A percentile compares a stretch with the other conserved stretches of the same genome.
Conservation (phyloP, 345 rosid species). For the Eucalyptus pauciflora region DNA sequence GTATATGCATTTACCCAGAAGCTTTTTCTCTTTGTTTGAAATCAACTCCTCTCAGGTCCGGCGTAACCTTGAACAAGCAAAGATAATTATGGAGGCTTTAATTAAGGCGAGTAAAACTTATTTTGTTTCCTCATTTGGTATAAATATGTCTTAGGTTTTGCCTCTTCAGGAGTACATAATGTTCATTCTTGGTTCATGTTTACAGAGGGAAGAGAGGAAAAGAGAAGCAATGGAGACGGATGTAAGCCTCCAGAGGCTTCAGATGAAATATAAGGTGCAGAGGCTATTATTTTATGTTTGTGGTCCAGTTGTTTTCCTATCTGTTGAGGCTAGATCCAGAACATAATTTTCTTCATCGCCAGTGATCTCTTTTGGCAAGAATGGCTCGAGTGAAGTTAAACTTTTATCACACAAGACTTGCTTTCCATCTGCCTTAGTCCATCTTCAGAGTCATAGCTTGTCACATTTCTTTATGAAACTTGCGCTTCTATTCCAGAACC, state of each 20-base stretch:
- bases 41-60: constrained; percentile 54
- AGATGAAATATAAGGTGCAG: constrained; percentile 76
- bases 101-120: constrained; percentile 56
- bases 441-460: not conserved
- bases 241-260: constrained; percentile 86
- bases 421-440: not conserved
- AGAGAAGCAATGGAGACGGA: constrained; percentile 80
- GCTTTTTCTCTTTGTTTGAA: not conserved
- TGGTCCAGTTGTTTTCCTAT: not conserved
- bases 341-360: not conserved
- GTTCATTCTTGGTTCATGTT: not conserved
- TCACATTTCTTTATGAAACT: not conserved
- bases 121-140: not conserved
- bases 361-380: not conserved
- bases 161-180: not conserved
- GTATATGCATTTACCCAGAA: not conserved
- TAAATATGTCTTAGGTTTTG: not conserved
- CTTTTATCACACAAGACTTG: not conserved
- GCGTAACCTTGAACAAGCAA: constrained; percentile 96
- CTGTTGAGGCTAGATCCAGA: not conserved
- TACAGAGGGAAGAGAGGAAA: constrained; percentile 95
- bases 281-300: not conserved
- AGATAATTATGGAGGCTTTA: constrained; percentile 75
- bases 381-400: not conserved
- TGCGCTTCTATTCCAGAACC: not conserved